Conservation (phyloP, 768 basidiomycete species). For the Dendrothele bispora region DNA sequence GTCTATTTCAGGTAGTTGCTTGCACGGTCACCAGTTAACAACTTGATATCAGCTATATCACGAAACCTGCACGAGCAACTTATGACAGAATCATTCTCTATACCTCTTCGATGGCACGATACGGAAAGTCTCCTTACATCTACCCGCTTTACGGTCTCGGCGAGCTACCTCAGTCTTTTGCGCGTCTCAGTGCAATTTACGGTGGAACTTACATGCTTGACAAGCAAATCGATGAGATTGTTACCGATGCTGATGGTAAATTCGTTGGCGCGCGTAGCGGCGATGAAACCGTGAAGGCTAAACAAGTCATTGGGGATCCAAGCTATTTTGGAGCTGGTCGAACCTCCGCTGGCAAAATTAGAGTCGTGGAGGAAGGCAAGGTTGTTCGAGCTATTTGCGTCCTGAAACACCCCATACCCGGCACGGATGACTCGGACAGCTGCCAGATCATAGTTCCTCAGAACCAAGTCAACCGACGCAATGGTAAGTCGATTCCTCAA, state of each 20-base stretch:
- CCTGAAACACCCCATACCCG: slow-evolving; percentile 97
- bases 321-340: slow-evolving; percentile 90
- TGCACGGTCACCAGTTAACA: neutral
- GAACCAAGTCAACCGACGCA: slow-evolving; percentile 91
- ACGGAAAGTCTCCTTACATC: slow-evolving; percentile 99
- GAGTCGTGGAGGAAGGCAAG: slow-evolving; percentile 90
- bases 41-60: slow-evolving; percentile 73
- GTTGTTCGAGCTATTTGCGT: slow-evolving; percentile 97
- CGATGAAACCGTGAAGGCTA: slow-evolving; percentile 92
- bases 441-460: slow-evolving; percentile 98
- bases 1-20: slow-evolving; percentile 24
- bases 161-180: slow-evolving; percentile 98
- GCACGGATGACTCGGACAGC: slow-evolving; percentile 93
- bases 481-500: slow-evolving; percentile 61
- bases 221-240: slow-evolving; percentile 89
- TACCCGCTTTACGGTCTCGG: slow-evolving; percentile 99
- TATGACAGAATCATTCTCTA: slow-evolving; percentile 97
- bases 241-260: slow-evolving; percentile 81
- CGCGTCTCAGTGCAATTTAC: slow-evolving; percentile 96
- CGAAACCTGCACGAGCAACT: slow-evolving; percentile 83
- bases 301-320: slow-evolving; percentile 97
- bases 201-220: slow-evolving; percentile 99
- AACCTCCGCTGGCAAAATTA: slow-evolving; percentile 69
- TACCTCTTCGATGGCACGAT: slow-evolving; percentile 97
- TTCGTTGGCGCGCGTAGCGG: slow-evolving; percentile 92